Evolutionary conservation across 352 stramenopile species (phyloP), one percentile per base, ranked within the genome.

Genomic region (Globisporangium perplexum): DNA sequence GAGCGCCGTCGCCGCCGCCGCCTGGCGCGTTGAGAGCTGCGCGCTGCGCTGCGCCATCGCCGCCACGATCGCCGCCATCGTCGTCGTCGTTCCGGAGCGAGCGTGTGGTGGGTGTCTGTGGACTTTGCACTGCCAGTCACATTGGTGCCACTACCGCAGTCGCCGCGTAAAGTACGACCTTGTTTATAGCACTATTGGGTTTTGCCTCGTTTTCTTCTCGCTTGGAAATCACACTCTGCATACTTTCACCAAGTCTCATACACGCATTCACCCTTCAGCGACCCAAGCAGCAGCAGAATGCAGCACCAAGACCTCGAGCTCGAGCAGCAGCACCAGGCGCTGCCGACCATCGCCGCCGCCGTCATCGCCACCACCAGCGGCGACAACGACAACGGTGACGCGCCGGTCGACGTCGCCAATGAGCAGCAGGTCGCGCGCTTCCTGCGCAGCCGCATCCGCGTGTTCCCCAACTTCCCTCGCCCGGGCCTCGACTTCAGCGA

Each of bases 371-470:
- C 15, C 38, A 44, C 18, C 39, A 26, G 18, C 39, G 14, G 39
- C 20, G n/a, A 22, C 12, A 26, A 7, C 39, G 14, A n/a, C 20
- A 7, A 22, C 12, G 18, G 14, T 3, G 24, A 36, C 7, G 15
- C 44, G 44, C 11, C 31, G 3, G 50, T 74, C 20, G 71, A 87
- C 41, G 33, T 84, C 50, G 39, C 66, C 38, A 74, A 84, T 59
- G 66, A 67, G 26, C 60, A 87, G 54, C 68, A 77, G 36, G 64
- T 93, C 1, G 66, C 75, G 2, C 54, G 47, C 43, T 90, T 86
- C 62, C 68, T 92, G 46, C 79, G 77, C 60, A 62, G 66, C 36
- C 81, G 85, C 56, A 88, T 90, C 45, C 72, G 81, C 60, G 69
- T 74, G 35, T 89, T 86, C 42, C 68, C 59, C 23, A 72, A 89